Conservation (phyloP, 1,139 yeast species). For the Maudiozyma humilis region DNA sequence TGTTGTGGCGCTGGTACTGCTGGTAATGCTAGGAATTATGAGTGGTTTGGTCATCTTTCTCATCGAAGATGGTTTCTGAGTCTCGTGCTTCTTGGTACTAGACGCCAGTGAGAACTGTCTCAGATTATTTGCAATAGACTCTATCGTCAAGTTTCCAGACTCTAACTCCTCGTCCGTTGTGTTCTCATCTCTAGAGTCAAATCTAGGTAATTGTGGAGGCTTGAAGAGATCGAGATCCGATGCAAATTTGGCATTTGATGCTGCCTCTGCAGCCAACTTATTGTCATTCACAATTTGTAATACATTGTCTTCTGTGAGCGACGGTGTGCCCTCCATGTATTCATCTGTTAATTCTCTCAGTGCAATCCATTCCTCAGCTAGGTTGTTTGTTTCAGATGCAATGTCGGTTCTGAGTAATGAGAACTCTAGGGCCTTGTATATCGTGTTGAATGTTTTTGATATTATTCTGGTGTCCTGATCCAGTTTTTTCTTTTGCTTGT, state of each 20-base stretch:
- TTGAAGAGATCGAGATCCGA: slow-evolving; percentile 3
- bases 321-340: slow-evolving; percentile 13
- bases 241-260: background rate
- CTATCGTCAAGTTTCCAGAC: slow-evolving; percentile 11
- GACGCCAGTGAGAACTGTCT: slow-evolving; percentile 11
- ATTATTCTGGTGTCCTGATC: slow-evolving; percentile 26
- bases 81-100: slow-evolving; percentile 1
- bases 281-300: background rate
- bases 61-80: slow-evolving; percentile 26
- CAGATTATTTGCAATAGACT: slow-evolving; percentile 9
- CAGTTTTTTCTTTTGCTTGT: slow-evolving; percentile 22
- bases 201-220: slow-evolving; percentile 7
- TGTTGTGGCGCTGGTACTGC: slow-evolving; percentile 1
- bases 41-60: slow-evolving; percentile 36
- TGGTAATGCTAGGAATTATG: slow-evolving; percentile 24
- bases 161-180: slow-evolving; percentile 9
- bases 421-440: slow-evolving; percentile 36
- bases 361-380: slow-evolving; percentile 32
- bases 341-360: slow-evolving; percentile 25
- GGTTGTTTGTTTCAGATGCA: slow-evolving; percentile 29
- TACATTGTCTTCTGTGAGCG: background rate
- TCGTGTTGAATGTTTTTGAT: slow-evolving; percentile 33
- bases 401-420: slow-evolving; percentile 31
- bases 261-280: background rate
- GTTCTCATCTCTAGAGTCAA: slow-evolving; percentile 1